Base-by-base conservation (phyloP, 2,329 filamentous ascomycete species). In the Arthroderma uncinatum region DNA sequence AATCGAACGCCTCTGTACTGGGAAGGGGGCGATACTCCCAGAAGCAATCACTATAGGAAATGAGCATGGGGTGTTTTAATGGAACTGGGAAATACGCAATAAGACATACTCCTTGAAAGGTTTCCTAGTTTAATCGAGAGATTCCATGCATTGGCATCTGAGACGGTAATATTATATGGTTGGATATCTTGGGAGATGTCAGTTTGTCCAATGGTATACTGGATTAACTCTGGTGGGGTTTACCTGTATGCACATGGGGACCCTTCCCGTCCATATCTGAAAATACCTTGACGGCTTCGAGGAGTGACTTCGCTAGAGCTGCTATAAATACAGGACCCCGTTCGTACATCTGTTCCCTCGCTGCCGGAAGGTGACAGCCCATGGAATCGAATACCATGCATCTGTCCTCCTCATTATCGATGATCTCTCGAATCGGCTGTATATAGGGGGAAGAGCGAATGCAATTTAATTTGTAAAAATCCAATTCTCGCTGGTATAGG, bases 351-450 rank as follows among this genome's bases (percentile, higher is more conserved):
- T 21, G 7, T 16, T 4, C 4, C 28, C 44, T 28, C 19, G 28
- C 5, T 7, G 58, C 53, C 58, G 53, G 58, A 2, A 61, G 37
- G 19, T 61, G 52, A 12, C n/a, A 47, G 50, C 57, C 59, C 57
- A 59, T 50, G 36, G 52, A 61, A 33, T 59, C 59, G 44, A 59
- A 56, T 16, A 59, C 57, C 59, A 58, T 59, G 54, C 59, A 61
- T 9, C 54, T 55, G 44, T 61, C 59, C 2, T 44, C 58, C 19
- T 37, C 53, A 25, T 59, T 58, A 36, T 59, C 50, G 40, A 59
- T 39, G 5, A 53, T 36, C 34, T 61, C 59, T 10, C 21, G 33
- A 2, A 59, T 23, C 2, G 52, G 2, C 2, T 55, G 52, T 4
- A 61, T 58, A 23, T 56, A 56, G 8, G 44, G 55, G 9, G 52